phyloP scores from a whole-genome alignment of 2,329 filamentous ascomycete species.

The Pseudopyricularia cyperi region DNA sequence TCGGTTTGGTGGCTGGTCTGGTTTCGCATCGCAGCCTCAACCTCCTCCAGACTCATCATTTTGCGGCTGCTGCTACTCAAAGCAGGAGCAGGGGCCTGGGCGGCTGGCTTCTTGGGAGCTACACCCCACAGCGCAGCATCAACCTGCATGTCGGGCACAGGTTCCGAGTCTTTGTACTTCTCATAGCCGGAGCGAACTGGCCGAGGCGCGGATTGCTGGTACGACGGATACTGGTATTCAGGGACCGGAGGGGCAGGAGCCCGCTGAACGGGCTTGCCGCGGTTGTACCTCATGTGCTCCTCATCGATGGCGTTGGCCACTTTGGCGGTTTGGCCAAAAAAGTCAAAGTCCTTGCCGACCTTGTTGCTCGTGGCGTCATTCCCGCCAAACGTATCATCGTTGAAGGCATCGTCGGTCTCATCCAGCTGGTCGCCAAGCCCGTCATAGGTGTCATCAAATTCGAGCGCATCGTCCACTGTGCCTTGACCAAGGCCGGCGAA shows the following conservation, averaged over 20 bases:
- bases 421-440: constrained; percentile 83
- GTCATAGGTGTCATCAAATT: constrained; percentile 97
- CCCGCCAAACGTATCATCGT: constrained; percentile 83
- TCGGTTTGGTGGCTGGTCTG: constrained; percentile 41
- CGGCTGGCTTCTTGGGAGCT: constrained; percentile 41
- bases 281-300: constrained; percentile 73
- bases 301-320: constrained; percentile 78
- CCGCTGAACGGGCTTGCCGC: constrained; percentile 51
- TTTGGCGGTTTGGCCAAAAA: constrained; percentile 84
- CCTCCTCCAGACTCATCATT: constrained; percentile 92
- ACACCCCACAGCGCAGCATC: constrained; percentile 90
- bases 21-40: constrained; percentile 81
- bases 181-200: constrained; percentile 77
- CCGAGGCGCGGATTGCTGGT: constrained; percentile 26
- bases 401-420: constrained; percentile 86
- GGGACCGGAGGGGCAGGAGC: constrained; percentile 14
- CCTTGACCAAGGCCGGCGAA: constrained; percentile 69
- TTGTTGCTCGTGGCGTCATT: constrained; percentile 24
- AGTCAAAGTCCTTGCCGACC: constrained; percentile 91
- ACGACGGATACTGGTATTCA: constrained; percentile 14
- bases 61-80: constrained; percentile 43
- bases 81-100: constrained; percentile 18
- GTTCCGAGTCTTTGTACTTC: constrained; percentile 76
- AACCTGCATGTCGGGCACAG: constrained; percentile 80
- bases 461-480: constrained; percentile 45